These are phyloP conservation scores for Collybia mongolica DNA, from an alignment of 768 basidiomycete genomes.

Conservation along the genomic window DNA sequence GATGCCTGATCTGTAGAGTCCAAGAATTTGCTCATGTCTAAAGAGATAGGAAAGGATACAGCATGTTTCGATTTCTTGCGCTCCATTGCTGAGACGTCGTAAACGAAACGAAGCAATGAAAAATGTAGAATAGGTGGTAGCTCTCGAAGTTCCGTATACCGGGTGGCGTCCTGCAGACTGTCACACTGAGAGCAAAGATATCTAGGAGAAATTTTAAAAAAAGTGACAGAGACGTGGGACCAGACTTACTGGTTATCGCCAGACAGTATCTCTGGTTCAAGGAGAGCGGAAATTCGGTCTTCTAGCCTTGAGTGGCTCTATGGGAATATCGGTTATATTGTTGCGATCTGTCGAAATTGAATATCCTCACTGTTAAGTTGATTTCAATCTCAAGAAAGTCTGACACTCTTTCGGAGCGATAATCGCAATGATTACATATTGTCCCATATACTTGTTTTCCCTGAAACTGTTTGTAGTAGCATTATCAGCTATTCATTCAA, in stretches of 20 bases:
- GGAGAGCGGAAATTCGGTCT: conserved; percentile 62
- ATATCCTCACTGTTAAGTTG: conserved; percentile 65
- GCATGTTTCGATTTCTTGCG: conserved; percentile 85
- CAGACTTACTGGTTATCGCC: conserved; percentile 78
- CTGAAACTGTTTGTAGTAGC: conserved; percentile 65
- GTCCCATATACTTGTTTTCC: conserved; percentile 83
- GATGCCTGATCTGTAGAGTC: conserved; percentile 24
- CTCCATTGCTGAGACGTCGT: conserved; percentile 72
- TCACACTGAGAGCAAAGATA: conserved; percentile 82
- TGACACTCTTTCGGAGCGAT: conserved; percentile 64
- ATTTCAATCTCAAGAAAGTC: conserved; percentile 89
- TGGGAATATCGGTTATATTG: background rate
- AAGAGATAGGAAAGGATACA: conserved; percentile 70
- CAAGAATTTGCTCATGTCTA: conserved; percentile 75
- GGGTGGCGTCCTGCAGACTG: conserved; percentile 72
- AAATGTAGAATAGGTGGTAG: conserved; percentile 91
- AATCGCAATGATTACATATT: conserved; percentile 66
- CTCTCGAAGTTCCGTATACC: conserved; percentile 65
- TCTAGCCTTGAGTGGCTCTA: conserved; percentile 75
- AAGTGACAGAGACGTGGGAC: background rate
- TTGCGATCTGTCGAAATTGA: background rate
- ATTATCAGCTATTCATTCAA: background rate
- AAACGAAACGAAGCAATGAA: conserved; percentile 91
- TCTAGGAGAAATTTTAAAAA: conserved; percentile 37
- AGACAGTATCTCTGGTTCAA: conserved; percentile 69